Evolutionary conservation across 768 basidiomycete genomes (phyloP).

Genomic region (Rhodocollybia butyracea): DNA sequence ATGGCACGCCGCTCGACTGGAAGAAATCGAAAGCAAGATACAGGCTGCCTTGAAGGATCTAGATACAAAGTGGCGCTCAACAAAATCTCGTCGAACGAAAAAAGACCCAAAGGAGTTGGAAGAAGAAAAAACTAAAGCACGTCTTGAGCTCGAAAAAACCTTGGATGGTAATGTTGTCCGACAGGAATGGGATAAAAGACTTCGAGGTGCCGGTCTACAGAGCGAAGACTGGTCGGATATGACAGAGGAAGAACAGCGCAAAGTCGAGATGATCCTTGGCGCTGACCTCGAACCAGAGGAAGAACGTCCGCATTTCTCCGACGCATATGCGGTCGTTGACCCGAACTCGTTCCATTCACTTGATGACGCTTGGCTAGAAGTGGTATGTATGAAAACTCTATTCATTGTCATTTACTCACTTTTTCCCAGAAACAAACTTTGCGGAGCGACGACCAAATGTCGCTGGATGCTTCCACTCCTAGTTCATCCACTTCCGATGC

Average conservation of each 20-base stretch:
- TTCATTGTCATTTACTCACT: not conserved
- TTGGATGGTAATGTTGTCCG: conserved; percentile 29
- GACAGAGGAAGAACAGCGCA: conserved; percentile 31
- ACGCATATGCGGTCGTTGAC: conserved; percentile 42
- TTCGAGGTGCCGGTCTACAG: conserved; percentile 29
- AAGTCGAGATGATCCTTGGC: conserved; percentile 34
- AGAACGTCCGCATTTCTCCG: conserved; percentile 17
- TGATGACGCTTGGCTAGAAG: conserved; percentile 24
- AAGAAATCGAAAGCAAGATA: conserved; percentile 1
- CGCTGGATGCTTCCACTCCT: conserved; percentile 18
- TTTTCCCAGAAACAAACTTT: not conserved
- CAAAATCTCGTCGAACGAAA: conserved; percentile 4
- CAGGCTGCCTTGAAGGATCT: not conserved
- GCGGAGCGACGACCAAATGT: conserved; percentile 9
- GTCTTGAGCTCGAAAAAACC: conserved; percentile 27
- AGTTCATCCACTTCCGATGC: conserved; percentile 12
- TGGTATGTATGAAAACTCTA: conserved; percentile 16
- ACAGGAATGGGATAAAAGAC: conserved; percentile 38
- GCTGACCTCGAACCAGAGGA: conserved; percentile 32
- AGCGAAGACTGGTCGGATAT: conserved; percentile 45
- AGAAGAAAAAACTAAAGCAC: conserved; percentile 20
- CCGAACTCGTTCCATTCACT: conserved; percentile 30
- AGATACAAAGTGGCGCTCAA: not conserved
- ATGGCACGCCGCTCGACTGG: conserved; percentile 6
- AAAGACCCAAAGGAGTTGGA: conserved; percentile 24